Percentiles rank a stretch among this genome's conserved stretches.
Evolutionary conservation across 2,329 filamentous ascomycete genomes (phyloP).

Genomic region (Cladosporium sp.): DNA sequence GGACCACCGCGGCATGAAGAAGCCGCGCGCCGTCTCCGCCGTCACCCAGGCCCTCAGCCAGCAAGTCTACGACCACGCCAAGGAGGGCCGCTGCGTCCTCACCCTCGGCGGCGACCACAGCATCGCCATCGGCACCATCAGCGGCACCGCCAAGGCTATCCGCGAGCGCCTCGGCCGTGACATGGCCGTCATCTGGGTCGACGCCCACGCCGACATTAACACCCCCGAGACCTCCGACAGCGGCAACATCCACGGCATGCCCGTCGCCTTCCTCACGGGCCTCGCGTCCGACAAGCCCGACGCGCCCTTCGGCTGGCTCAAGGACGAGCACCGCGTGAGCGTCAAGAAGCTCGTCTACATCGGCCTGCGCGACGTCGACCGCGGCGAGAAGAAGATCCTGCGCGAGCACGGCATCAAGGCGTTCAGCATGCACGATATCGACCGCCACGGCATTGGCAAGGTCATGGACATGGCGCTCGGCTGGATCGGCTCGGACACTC

Average conservation of each 20-base stretch:
- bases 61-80: constrained; percentile 83
- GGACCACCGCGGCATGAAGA: constrained; percentile 88
- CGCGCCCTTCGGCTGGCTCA: constrained; percentile 85
- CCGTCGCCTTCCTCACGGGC: constrained; percentile 83
- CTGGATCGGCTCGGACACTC: constrained; percentile 88
- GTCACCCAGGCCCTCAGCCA: constrained; percentile 73
- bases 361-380: constrained; percentile 84
- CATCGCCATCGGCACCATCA: constrained; percentile 90
- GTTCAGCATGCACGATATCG: constrained; percentile 98
- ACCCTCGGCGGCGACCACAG: constrained; percentile 95
- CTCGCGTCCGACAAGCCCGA: constrained; percentile 63
- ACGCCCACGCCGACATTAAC: constrained; percentile 97
- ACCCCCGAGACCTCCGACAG: constrained; percentile 82
- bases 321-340: constrained; percentile 63
- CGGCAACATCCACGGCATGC: constrained; percentile 98
- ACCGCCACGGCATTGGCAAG: constrained; percentile 85
- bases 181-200: constrained; percentile 96
- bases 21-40: constrained; percentile 75
- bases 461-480: constrained; percentile 98
- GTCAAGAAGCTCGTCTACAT: constrained; percentile 92
- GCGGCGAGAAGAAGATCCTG: constrained; percentile 88
- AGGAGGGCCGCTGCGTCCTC: constrained; percentile 75
- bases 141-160: constrained; percentile 77
- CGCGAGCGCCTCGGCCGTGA: constrained; percentile 76
- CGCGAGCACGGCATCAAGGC: constrained; percentile 86